Percentiles rank a stretch among this genome's conserved stretches.
Evolutionary conservation across 2,329 filamentous ascomycete genomes (phyloP).

Genomic region (Monosporascus sp.): DNA sequence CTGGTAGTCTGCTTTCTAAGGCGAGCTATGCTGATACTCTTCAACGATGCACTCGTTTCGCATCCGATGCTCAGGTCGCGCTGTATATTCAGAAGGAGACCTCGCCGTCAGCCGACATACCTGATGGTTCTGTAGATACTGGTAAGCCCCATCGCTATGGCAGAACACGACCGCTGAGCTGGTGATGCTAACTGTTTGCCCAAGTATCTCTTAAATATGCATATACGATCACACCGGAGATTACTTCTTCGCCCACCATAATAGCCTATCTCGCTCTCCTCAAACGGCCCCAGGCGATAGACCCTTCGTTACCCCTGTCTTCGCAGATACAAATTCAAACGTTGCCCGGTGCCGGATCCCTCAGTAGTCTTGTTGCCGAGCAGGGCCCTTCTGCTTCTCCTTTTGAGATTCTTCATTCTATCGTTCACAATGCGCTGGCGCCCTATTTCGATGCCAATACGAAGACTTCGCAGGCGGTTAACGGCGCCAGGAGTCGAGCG

Average conservation of each 20-base stretch:
- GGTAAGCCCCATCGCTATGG: constrained; percentile 29
- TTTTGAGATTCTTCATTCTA: constrained; percentile 86
- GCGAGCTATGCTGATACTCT: constrained; percentile 71
- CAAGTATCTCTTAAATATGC: constrained; percentile 53
- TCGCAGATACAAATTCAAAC: constrained; percentile 92
- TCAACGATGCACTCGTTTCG: constrained; percentile 83
- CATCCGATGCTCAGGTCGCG: constrained; percentile 78
- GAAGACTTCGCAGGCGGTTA: constrained; percentile 66
- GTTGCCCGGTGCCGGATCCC: constrained; percentile 72
- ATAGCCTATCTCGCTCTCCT: constrained; percentile 82
- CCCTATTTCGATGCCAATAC: constrained; percentile 98
- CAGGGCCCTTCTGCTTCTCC: constrained; percentile 73
- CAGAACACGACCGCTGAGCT: background rate
- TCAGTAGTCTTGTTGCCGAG: constrained; percentile 61
- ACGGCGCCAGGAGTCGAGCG: constrained; percentile 64
- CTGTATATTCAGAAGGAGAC: constrained; percentile 89
- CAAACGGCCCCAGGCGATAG: constrained; percentile 84
- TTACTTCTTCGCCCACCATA: constrained; percentile 74
- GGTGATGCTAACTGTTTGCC: constrained; percentile 20
- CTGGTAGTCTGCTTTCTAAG: constrained; percentile 77
- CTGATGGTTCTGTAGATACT: constrained; percentile 42
- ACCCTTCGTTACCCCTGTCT: constrained; percentile 73
- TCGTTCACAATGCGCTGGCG: constrained; percentile 84
- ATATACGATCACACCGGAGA: constrained; percentile 77
- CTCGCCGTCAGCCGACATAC: constrained; percentile 45